These are phyloP conservation scores for Colletotrichum magnum DNA, from an alignment of 2,329 filamentous ascomycete species.

Conservation along the genomic window DNA sequence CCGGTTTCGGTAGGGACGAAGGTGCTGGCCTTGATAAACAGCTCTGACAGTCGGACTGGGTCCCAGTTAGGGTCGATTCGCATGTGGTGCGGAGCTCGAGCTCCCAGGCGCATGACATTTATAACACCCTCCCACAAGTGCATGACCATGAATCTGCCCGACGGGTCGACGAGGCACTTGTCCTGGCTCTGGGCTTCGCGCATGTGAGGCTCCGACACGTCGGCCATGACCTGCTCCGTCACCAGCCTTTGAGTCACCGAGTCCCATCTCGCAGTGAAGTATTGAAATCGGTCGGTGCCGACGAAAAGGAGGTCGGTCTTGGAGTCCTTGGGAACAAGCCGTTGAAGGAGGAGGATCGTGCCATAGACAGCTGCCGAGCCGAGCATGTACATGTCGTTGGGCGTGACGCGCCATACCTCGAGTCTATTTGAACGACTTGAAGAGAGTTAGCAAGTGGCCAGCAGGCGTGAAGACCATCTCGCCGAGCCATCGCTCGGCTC, in stretches of 20 bases:
- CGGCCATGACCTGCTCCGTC: conserved; percentile 65
- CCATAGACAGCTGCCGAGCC: conserved; percentile 84
- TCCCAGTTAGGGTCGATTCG: conserved; percentile 63
- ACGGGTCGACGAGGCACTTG: conserved; percentile 87
- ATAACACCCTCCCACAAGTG: conserved; percentile 74
- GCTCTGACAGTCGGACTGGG: conserved; percentile 70
- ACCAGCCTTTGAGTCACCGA: conserved; percentile 64
- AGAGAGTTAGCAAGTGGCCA: conserved; percentile 46
- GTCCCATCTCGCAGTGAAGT: conserved; percentile 93
- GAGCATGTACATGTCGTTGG: conserved; percentile 75
- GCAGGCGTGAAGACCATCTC: background rate
- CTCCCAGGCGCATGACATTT: conserved; percentile 66
- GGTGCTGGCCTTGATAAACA: conserved; percentile 71
- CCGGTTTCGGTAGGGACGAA: conserved; percentile 72
- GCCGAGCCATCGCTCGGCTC: background rate
- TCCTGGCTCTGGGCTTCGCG: conserved; percentile 87
- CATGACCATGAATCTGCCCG: conserved; percentile 72
- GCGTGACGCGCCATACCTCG: conserved; percentile 82
- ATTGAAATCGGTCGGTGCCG: conserved; percentile 89
- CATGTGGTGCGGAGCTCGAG: conserved; percentile 59
- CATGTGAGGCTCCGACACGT: conserved; percentile 72
- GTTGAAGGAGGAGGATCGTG: conserved; percentile 87
- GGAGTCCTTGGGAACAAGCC: conserved; percentile 81
- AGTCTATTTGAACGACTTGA: conserved; percentile 85
- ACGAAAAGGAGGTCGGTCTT: conserved; percentile 90